phyloP scores from a whole-genome alignment of 2,329 filamentous ascomycete genomes.

The Coniochaeta sp. region DNA sequence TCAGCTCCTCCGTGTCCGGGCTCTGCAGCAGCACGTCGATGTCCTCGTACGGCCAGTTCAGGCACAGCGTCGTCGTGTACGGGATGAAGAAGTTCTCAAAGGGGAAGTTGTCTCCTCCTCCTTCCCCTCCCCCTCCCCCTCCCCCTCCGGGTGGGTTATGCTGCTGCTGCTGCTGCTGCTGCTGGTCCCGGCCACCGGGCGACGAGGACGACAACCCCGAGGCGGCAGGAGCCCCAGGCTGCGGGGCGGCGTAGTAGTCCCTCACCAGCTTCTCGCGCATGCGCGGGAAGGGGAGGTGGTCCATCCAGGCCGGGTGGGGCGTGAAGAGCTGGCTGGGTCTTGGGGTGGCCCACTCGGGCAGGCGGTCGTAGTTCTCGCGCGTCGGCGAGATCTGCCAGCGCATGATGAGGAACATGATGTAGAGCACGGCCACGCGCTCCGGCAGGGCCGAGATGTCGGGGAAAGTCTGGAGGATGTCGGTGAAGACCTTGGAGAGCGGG shows the following conservation, averaged over 20 bases:
- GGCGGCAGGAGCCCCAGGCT: background rate
- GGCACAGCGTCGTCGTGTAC: constrained; percentile 64
- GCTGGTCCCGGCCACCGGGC: constrained; percentile 2
- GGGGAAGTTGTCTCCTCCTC: constrained; percentile 43
- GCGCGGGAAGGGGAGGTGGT: constrained; percentile 71
- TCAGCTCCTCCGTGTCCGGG: constrained; percentile 53
- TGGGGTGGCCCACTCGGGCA: constrained; percentile 69
- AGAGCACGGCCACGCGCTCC: constrained; percentile 75
- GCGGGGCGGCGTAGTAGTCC: constrained; percentile 24
- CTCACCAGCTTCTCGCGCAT: constrained; percentile 63
- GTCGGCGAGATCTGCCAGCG: constrained; percentile 79
- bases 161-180: constrained; percentile 12
- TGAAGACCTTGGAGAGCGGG: constrained; percentile 76
- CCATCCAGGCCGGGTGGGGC: constrained; percentile 73
- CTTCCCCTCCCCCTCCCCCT: too few relatives aligned
- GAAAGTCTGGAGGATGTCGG: constrained; percentile 78
- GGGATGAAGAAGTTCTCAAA: constrained; percentile 82
- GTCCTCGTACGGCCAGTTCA: constrained; percentile 81
- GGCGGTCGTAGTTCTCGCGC: constrained; percentile 67
- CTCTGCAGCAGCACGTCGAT: constrained; percentile 60
- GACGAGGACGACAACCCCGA: constrained; percentile 6
- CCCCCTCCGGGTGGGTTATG: too few relatives aligned
- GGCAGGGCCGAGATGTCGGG: constrained; percentile 71
- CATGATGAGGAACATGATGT: constrained; percentile 82
- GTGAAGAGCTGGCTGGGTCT: constrained; percentile 56